Evolutionary conservation across 805 yeast species (phyloP), one percentile per base, ranked within the genome.

Genomic region (Myxozyma nipponensis): DNA sequence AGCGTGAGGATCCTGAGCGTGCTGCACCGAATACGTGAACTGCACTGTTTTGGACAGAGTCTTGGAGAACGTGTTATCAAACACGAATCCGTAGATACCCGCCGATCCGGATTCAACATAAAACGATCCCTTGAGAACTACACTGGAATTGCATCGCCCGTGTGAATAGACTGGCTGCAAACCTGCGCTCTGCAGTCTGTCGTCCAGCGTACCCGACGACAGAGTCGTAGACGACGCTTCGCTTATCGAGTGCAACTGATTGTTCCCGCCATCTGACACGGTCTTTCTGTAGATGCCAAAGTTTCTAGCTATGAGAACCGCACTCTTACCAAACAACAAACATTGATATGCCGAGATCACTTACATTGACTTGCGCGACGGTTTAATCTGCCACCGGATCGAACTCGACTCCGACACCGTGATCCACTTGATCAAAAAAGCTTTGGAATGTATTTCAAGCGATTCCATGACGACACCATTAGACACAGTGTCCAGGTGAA

Each of bases 401-500:
- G 74, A 66, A 26, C 83, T 77, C 51, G 81, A 77, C 36, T 79
- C 84, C 0, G 86, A 84, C 4, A 86, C 85, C 55, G 81, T 78
- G 47, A 90, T 81, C 98, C 98, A 93, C 61, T 91, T 87, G 62
- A 90, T 86, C 55, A 89, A 79, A 63, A 86, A 91, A 50, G 93
- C 84, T 66, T 87, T 85, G 44, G 95, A 82, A 61, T 90, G 95
- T 22, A 93, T 81, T 68, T 91, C 97, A 43, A 93, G 77, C 1
- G 89, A 82, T 68, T 91, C 98, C 96, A 89, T 54, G n/a, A n/a
- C n/a, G n/a, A n/a, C n/a, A n/a, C n/a, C n/a, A n/a, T n/a, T n/a
- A n/a, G n/a, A n/a, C n/a, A n/a, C n/a, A n/a, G n/a, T n/a, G n/a
- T n/a, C n/a, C n/a, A n/a, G n/a, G n/a, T n/a, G n/a, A n/a, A n/a